Evolutionary conservation across 2,329 filamentous ascomycete genomes (phyloP), one percentile per base, ranked within the genome.

Genomic region (Boeremia lycopersici): DNA sequence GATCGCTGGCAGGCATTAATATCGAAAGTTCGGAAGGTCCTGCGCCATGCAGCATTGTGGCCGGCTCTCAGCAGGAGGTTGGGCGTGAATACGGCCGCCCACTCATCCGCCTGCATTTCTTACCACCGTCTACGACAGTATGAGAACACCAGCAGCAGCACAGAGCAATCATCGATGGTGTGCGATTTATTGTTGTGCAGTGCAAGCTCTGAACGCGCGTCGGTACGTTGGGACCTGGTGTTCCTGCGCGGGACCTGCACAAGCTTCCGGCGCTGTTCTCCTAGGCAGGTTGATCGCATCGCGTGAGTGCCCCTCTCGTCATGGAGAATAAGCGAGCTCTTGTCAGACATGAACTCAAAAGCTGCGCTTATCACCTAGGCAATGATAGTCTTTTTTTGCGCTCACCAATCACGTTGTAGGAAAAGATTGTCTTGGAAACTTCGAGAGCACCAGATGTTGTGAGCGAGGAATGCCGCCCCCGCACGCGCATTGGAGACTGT

Each of bases 21-120:
- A 71, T 71, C 63, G 68, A 68, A 70, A 66, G 46, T 56, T 63
- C 51, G 51, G 68, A 59, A 54, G 62, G 48, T 47, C 50, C 42
- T 51, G 59, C 56, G 49, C 48, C 43, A 55, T 63, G 42, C 39
- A 29, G 33, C 30, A 46, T 10, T 10, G 25, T 61, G 56, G 50
- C 49, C 12, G 35, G 48, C 36, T 19, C 39, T 33, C 42, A 41
- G 38, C 33, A 43, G 39, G 47, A 56, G 47, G 33, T 41, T 53
- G 55, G 48, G 34, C 46, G 30, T 48, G 43, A 44, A 57, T 51
- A 40, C 54, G 56, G 43, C 13, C 23, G 33, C 31, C 40, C 47
- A 40, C 50, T 45, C 26, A 29, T 47, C 58, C 46, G 57, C 51
- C 58, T 62, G 53, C 42, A 36, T 40, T 15, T 29, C 38, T 26